Percentiles rank a stretch among this genome's conserved stretches.
These are phyloP conservation scores for Bothriochloa decipiens DNA, from an alignment of 176 grass and related monocot species.

Conservation along the genomic window DNA sequence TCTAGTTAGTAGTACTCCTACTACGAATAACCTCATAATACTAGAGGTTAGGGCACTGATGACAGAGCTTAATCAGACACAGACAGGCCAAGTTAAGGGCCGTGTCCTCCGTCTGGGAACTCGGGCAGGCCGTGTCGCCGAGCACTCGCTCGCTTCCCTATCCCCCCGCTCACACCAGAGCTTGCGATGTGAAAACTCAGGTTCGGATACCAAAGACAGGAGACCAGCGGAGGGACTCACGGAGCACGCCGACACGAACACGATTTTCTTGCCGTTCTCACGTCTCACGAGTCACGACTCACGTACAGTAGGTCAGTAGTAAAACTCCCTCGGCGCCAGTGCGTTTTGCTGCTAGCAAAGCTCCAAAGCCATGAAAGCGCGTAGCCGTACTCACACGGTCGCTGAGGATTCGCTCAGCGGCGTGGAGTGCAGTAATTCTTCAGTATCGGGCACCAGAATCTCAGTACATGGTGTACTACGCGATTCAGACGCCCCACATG, in stretches of 20 bases:
- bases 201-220: constrained; percentile 12
- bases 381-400: not conserved
- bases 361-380: constrained; percentile 4
- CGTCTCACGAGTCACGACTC: no score
- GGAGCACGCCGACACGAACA: constrained; percentile 43
- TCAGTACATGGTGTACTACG: constrained; percentile 4
- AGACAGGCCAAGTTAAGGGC: not conserved
- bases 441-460: constrained; percentile 17
- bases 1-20: not conserved
- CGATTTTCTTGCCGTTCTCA: constrained; percentile 34
- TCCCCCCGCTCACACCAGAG: not conserved
- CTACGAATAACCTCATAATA: not conserved
- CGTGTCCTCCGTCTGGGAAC: not conserved
- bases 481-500: not conserved
- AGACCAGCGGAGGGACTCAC: not conserved
- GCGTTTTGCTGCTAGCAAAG: not conserved
- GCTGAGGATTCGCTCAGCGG: not conserved
- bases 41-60: not conserved
- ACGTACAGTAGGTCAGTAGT: no score
- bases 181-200: not conserved
- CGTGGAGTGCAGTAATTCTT: not conserved
- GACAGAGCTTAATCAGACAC: not conserved
- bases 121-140: not conserved
- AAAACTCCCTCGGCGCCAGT: not conserved
- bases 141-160: constrained; percentile 20